phyloP scores from a whole-genome alignment of 2,329 filamentous ascomycete genomes.

The Ceratocystis lukuohia region DNA sequence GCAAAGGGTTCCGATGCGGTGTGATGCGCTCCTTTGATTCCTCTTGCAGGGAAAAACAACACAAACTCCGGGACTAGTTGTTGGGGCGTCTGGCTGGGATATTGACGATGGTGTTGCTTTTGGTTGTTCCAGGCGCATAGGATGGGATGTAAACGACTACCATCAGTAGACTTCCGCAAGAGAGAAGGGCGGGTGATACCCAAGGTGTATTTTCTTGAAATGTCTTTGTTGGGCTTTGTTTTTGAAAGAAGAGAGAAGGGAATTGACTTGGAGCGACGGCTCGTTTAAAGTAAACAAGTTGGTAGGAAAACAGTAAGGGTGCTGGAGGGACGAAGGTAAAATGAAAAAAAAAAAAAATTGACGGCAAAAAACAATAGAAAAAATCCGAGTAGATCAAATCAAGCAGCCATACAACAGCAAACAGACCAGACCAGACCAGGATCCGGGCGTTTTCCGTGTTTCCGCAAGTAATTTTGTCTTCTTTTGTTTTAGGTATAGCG shows the following conservation, averaged over 20 bases:
- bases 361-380: background rate
- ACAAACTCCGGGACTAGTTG: background rate
- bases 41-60: background rate
- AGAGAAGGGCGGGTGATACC: background rate
- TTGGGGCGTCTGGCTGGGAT: background rate
- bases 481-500: slow-evolving; percentile 7
- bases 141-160: no score
- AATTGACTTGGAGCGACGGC: background rate
- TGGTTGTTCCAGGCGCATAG: background rate
- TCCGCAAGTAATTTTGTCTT: background rate
- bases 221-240: background rate
- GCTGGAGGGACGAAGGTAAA: background rate
- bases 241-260: background rate
- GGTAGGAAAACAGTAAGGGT: background rate
- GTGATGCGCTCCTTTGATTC: slow-evolving; percentile 7
- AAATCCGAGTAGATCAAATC: background rate
- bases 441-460: slow-evolving; percentile 2
- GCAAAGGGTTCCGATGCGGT: slow-evolving; percentile 1
- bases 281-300: background rate
- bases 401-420: background rate
- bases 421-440: background rate
- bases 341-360: background rate
- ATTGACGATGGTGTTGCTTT: background rate
- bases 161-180: background rate
- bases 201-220: background rate